A percentile compares a stretch with the other conserved stretches of the same genome.
These are phyloP conservation scores for Oryza coarctata DNA, from an alignment of 176 grass and related monocot species.

Conservation along the genomic window DNA sequence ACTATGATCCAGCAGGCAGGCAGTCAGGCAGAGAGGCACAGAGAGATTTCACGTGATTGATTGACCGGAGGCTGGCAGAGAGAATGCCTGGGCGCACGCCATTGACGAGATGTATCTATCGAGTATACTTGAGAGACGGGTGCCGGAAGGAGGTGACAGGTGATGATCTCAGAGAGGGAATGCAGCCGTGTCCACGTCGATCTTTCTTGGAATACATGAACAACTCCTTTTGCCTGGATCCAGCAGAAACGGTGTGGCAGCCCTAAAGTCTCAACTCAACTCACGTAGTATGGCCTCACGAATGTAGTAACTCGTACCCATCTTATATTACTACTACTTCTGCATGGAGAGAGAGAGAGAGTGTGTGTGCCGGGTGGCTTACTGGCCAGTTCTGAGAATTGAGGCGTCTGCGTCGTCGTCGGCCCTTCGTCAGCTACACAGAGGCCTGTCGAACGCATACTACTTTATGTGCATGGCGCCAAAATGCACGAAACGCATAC, in stretches of 20 bases:
- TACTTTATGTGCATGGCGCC: too few species aligned
- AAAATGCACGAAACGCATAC: too few species aligned
- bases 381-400: too few species aligned
- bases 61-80: background rate
- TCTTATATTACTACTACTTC: background rate
- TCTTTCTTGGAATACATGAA: constrained; percentile 52
- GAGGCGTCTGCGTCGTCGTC: too few species aligned
- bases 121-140: too few species aligned
- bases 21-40: background rate
- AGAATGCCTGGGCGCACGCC: constrained; percentile 5
- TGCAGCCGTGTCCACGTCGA: constrained; percentile 32
- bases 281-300: background rate
- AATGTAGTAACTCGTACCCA: too few species aligned
- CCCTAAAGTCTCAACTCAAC: background rate
- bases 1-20: background rate
- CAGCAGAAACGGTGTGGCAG: background rate
- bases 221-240: constrained; percentile 39
- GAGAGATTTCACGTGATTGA: constrained; percentile 32
- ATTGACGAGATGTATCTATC: constrained; percentile 23
- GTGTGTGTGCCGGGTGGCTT: too few species aligned
- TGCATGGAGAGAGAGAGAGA: background rate
- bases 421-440: too few species aligned
- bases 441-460: too few species aligned
- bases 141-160: background rate
- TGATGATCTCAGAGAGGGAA: constrained; percentile 30